Evolutionary conservation across 495 filamentous ascomycete genomes (phyloP), one percentile per base, ranked within the genome.

Genomic region (Xylaria flabelliformis): DNA sequence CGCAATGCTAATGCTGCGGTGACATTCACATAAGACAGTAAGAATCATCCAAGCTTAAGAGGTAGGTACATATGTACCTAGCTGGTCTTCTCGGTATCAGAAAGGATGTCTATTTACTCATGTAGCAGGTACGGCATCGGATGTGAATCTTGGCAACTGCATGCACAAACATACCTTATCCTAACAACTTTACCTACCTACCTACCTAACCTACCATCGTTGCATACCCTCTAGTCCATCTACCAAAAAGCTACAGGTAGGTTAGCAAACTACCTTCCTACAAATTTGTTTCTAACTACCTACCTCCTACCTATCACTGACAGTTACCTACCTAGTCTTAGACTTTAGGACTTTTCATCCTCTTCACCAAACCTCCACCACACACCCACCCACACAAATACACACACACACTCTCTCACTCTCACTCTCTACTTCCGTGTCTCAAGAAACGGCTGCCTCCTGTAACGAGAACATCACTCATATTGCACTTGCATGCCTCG

Each of bases 101-200:
- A 55, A 21, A 9, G 12, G 12, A 10, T 26, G 8, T 12, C 53
- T 32, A 56, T 56, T 56, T 56, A 56, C 53, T 56, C 24, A n/a
- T 56, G 53, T 56, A 29, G 53, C 53, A 56, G 53, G 53, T 56
- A 56, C 53, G 26, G 53, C 53, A 56, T 56, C 29, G 26, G 9
- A 26, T 56, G 29, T 56, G 53, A 56, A 32, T 4, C 51, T 55
- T 55, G 51, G 51, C 51, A 55, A 55, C 24, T 26, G 51, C 51
- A 15, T 55, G 51, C 51, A 55, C 51, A 32, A 56, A 26, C 24
- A 21, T n/a, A 61, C 32, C 32, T 8, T 8, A 6, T 12, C 39
- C 39, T 42, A 42, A 42, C 39, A n/a, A 61, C 32, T 21, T 19
- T 39, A 4, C 39, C 17, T n/a, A n/a, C n/a, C n/a, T n/a, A n/a